Percentiles rank a stretch among this genome's conserved stretches.
These are phyloP conservation scores for Leccinum barrowsii DNA, from an alignment of 768 basidiomycete species.

Conservation along the genomic window DNA sequence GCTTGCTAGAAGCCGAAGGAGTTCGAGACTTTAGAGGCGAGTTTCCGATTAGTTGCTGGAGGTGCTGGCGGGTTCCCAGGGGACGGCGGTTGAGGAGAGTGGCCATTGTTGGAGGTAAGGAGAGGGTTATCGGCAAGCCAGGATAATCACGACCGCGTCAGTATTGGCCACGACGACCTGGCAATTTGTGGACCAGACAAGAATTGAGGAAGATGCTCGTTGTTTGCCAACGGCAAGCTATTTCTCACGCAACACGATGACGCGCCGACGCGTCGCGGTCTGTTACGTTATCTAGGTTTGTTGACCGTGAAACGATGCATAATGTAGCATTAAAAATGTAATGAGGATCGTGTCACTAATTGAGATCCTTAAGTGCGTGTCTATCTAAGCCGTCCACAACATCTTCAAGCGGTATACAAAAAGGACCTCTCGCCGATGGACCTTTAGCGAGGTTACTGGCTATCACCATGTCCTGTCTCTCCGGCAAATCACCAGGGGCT, in stretches of 20 bases:
- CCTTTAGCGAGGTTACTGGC: background rate
- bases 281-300: background rate
- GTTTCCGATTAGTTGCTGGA: slow-evolving; percentile 33
- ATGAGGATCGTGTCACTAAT: slow-evolving; percentile 12
- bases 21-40: slow-evolving; percentile 36
- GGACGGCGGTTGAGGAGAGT: slow-evolving; percentile 45
- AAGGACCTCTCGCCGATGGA: background rate
- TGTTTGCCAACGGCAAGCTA: slow-evolving; percentile 2
- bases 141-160: slow-evolving; percentile 1
- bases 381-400: slow-evolving; percentile 18
- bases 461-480: slow-evolving; percentile 4
- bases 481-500: background rate
- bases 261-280: slow-evolving; percentile 22
- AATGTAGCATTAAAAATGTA: slow-evolving; percentile 1
- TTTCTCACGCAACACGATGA: slow-evolving; percentile 27
- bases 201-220: slow-evolving; percentile 6
- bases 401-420: slow-evolving; percentile 12
- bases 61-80: slow-evolving; percentile 40
- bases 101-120: slow-evolving; percentile 35
- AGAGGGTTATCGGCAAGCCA: background rate
- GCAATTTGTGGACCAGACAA: background rate
- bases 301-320: slow-evolving; percentile 1
- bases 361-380: slow-evolving; percentile 23
- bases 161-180: slow-evolving; percentile 1
- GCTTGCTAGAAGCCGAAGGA: slow-evolving; percentile 38